Evolutionary conservation across 2,329 filamentous ascomycete species (phyloP).

Genomic region (Blumeriella jaapii): DNA sequence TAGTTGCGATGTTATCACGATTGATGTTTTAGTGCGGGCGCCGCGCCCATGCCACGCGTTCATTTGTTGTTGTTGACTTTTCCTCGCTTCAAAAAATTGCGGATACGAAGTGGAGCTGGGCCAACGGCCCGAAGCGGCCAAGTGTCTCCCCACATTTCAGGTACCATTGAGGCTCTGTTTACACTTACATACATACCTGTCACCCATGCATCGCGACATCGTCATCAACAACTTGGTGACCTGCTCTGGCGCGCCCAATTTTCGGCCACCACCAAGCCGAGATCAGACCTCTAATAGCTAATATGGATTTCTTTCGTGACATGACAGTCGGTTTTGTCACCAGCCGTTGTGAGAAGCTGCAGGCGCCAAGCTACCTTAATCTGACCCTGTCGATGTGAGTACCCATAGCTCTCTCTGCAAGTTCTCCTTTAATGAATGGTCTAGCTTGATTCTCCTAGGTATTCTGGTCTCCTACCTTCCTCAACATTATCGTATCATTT

Average conservation of each 20-base stretch:
- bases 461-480: conserved; percentile 90
- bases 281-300: not conserved
- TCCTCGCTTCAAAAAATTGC: too few species aligned
- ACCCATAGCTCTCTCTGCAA: not conserved
- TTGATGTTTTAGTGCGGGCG: too few species aligned
- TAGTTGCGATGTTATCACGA: too few species aligned
- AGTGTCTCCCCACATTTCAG: too few species aligned
- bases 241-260: too few species aligned
- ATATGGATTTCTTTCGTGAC: conserved; percentile 16
- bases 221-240: not conserved
- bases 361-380: conserved; percentile 39
- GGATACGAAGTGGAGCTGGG: too few species aligned
- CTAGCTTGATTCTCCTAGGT: conserved; percentile 62
- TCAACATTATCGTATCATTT: conserved; percentile 86
- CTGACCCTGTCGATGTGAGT: conserved; percentile 41
- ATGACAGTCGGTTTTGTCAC: conserved; percentile 10
- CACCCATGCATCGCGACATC: too few species aligned
- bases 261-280: not conserved
- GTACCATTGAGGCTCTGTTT: too few species aligned
- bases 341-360: conserved; percentile 37
- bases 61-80: too few species aligned
- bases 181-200: too few species aligned
- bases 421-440: conserved; percentile 1
- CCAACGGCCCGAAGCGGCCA: too few species aligned
- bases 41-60: too few species aligned